phyloP scores from a whole-genome alignment of 495 filamentous ascomycete species.

The Talaromyces proteolyticus region DNA sequence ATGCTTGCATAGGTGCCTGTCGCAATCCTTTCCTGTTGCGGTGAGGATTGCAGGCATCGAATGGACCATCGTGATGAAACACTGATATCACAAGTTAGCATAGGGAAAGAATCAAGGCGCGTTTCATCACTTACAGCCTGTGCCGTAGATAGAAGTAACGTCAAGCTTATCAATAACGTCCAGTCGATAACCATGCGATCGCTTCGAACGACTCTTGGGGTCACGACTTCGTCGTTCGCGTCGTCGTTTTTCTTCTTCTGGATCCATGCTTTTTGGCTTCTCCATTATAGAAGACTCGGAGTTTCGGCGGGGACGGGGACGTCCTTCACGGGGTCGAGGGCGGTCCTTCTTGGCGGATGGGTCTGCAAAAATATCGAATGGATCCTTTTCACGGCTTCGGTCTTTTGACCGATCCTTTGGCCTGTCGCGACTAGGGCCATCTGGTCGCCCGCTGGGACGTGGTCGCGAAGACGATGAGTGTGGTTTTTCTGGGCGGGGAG shows the following conservation, averaged over 20 bases:
- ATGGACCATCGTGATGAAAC: slow-evolving; percentile 98
- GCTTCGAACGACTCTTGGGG: slow-evolving; percentile 42
- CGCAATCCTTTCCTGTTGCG: slow-evolving; percentile 81
- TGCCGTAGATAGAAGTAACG: slow-evolving; percentile 94
- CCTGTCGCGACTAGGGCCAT: slow-evolving; percentile 50
- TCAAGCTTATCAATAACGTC: slow-evolving; percentile 98
- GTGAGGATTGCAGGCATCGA: slow-evolving; percentile 94
- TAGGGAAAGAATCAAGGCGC: background rate
- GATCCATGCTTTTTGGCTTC: slow-evolving; percentile 50
- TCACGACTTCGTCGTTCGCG: slow-evolving; percentile 69
- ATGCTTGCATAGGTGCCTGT: slow-evolving; percentile 93
- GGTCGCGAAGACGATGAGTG: slow-evolving; percentile 44
- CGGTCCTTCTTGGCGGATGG: slow-evolving; percentile 30
- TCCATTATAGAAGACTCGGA: slow-evolving; percentile 91
- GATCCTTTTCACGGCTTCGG: slow-evolving; percentile 24
- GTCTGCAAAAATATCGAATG: slow-evolving; percentile 57
- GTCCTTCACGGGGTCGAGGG: slow-evolving; percentile 18
- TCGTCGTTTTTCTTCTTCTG: slow-evolving; percentile 70
- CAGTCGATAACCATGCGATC: slow-evolving; percentile 53
- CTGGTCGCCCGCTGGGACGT: slow-evolving; percentile 24
- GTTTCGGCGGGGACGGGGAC: slow-evolving; percentile 70
- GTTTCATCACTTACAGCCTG: slow-evolving; percentile 64
- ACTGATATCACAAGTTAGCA: slow-evolving; percentile 46
- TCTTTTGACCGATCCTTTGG: slow-evolving; percentile 44
- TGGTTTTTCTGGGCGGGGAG: slow-evolving; percentile 26